These are phyloP conservation scores for Bolboschoenus planiculmis DNA, from an alignment of 176 grass and related monocot species.

Conservation along the genomic window DNA sequence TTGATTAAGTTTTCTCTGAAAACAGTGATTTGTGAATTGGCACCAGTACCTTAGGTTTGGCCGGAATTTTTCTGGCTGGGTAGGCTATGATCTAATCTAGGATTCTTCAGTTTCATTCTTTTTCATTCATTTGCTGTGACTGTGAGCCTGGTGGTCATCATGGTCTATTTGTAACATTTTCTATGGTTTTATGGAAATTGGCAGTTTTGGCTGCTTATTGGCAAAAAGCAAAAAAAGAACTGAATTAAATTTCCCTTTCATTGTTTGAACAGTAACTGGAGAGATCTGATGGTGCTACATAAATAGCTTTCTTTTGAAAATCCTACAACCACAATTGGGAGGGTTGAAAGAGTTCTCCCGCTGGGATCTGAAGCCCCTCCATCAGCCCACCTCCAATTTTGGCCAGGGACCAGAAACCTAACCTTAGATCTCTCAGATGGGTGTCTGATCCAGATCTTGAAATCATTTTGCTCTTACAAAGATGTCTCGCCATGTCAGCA, in stretches of 20 bases:
- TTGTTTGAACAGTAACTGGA: background rate
- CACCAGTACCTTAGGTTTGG: background rate
- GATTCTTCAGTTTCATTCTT: background rate
- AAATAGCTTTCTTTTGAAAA: conserved; percentile 1
- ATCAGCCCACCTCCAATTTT: conserved; percentile 28
- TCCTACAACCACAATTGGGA: background rate
- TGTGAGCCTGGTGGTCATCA: background rate
- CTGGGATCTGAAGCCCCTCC: background rate
- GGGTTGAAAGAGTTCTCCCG: background rate
- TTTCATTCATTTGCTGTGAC: background rate
- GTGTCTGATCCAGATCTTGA: background rate
- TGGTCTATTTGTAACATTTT: background rate
- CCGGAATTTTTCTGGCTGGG: background rate
- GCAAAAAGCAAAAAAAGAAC: background rate
- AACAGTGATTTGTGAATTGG: background rate
- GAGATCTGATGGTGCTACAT: background rate
- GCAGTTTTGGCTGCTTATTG: background rate
- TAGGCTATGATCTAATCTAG: background rate
- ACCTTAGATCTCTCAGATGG: conserved; percentile 17
- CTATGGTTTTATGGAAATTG: background rate
- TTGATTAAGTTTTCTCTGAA: background rate
- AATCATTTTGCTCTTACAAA: conserved; percentile 13
- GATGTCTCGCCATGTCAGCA: conserved; percentile 63
- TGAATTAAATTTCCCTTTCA: background rate
- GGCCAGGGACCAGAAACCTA: conserved; percentile 37